Evolutionary conservation across 306 rosid species (phyloP).

Genomic region (Morella rubra): DNA sequence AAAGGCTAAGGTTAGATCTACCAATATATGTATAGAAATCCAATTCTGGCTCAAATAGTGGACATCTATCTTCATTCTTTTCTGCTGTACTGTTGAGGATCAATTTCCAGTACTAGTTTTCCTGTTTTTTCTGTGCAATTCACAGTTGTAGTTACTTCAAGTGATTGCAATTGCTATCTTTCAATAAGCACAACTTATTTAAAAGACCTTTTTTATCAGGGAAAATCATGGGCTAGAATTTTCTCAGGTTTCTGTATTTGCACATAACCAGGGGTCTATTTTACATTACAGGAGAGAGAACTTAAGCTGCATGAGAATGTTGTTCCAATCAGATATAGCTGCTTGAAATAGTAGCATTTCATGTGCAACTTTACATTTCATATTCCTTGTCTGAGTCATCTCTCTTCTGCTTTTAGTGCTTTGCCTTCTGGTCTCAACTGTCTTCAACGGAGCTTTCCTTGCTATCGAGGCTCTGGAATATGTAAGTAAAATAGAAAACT

Average conservation of each 20-base stretch:
- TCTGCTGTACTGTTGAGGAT: no score
- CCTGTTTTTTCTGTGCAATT: no score
- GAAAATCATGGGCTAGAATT: neutral
- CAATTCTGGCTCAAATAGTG: no score
- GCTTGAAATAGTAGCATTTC: neutral
- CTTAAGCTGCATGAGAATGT: neutral
- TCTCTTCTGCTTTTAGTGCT: conserved; percentile 41
- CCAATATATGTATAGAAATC: no score
- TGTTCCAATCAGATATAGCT: neutral
- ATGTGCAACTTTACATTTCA: neutral
- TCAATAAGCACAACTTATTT: no score
- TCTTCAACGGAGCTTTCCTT: conserved; percentile 68
- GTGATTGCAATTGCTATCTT: no score
- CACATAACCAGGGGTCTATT: neutral
- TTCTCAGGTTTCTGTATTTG: neutral
- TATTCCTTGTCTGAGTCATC: conserved; percentile 10
- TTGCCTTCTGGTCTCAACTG: conserved; percentile 67
- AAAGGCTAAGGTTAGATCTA: no score
- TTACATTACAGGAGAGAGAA: neutral
- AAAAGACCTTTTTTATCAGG: neutral
- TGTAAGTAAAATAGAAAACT: conserved; percentile 51
- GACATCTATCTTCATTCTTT: no score
- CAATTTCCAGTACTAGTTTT: no score
- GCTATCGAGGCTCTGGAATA: conserved; percentile 48
- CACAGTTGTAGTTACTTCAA: no score